Evolutionary conservation across 768 basidiomycete species (phyloP), one percentile per base, ranked within the genome.

Genomic region (Thelephora ganbajun): DNA sequence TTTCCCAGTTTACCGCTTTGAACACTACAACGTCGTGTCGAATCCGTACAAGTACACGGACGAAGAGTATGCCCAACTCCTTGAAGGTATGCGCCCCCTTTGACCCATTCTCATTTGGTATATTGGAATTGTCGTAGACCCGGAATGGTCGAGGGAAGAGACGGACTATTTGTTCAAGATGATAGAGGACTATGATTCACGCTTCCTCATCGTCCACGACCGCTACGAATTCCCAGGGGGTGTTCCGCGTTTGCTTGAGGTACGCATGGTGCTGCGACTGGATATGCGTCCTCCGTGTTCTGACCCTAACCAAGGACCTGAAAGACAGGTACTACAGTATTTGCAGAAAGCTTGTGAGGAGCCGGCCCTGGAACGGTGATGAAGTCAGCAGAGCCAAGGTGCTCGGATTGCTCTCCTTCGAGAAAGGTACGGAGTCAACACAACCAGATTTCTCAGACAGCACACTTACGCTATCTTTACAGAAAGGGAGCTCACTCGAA

Each of bases 241-340:
- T 7, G 58, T 63, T 34, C 44, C 54, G 20, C 76, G 81, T 18
- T 68, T 71, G n/a, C 68, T 91, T 46, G 91, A 93, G 71, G 91
- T 86, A 50, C 48, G 68, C 58, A 2, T 14, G 12, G 4, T 9
- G 12, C 13, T 16, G 5, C 33, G 3, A 33, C 14, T 41, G 14
- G 26, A 26, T 36, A 7, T 22, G 30, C 4, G 20, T 33, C 11
- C 34, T 33, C 3, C 48, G 41, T 54, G 23, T 19, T 43, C 19
- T 14, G 34, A 20, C 7, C 46, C 5, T 41, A 56, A 30, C 26
- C 26, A 30, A 92, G 89, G 93, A 96, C 52, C 63, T 98, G 54
- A 98, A 97, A 67, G 88, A 91, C 54, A 73, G 96, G 23, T 98
- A 98, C 58, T 97, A 85, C 61, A 80, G 83, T 44, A 82, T 93